Evolutionary conservation across 192 early-diverging fungal genomes (phyloP).

Genomic region (Chytriomyces sp.): DNA sequence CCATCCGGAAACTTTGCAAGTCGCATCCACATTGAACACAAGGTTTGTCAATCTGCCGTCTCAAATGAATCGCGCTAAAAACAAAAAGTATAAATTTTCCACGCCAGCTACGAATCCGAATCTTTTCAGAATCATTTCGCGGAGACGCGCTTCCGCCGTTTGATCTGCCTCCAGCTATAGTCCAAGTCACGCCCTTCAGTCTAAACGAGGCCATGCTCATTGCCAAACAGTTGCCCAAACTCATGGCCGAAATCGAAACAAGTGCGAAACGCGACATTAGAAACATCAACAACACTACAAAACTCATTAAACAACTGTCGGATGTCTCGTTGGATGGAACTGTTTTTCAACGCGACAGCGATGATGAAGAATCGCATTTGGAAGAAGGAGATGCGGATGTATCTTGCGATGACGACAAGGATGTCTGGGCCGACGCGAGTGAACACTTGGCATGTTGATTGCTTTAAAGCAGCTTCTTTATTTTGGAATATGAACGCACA

Average conservation of each 20-base stretch:
- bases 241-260: constrained; percentile 13
- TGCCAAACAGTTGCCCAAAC: neutral
- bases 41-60: constrained; percentile 34
- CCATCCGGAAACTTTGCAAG: constrained; percentile 38
- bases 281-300: neutral
- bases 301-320: constrained; percentile 1
- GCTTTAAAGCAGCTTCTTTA: no score
- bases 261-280: neutral
- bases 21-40: constrained; percentile 35
- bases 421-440: no score
- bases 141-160: constrained; percentile 22
- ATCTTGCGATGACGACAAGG: no score
- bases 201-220: neutral
- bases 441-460: no score
- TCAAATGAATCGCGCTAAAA: neutral
- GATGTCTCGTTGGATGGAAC: constrained; percentile 25
- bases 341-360: constrained; percentile 8
- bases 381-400: no score
- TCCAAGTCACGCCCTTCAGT: constrained; percentile 27
- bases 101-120: constrained; percentile 6
- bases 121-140: constrained; percentile 6
- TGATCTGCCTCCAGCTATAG: constrained; percentile 8
- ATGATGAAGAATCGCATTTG: constrained; percentile 5
- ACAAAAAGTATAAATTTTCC: neutral
- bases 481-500: no score